Evolutionary conservation across 163 green algal species (phyloP).

Genomic region (Volvox carteri): DNA sequence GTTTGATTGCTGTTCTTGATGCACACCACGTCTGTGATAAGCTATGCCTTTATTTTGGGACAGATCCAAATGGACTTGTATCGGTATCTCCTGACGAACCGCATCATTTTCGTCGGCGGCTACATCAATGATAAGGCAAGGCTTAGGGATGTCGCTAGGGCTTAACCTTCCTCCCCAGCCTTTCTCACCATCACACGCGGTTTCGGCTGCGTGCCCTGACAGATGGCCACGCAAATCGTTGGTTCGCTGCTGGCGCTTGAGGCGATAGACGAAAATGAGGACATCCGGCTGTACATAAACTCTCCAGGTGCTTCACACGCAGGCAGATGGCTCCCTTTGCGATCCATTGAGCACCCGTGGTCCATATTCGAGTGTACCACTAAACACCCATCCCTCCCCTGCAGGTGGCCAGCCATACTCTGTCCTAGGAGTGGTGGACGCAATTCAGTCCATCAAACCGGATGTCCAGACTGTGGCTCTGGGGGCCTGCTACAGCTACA

Average conservation of each 20-base stretch:
- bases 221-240: constrained; percentile 88
- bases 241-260: constrained; percentile 93
- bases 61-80: constrained; percentile 81
- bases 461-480: constrained; percentile 86
- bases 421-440: constrained; percentile 89
- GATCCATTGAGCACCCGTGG: too few species aligned
- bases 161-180: neutral
- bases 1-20: too few species aligned
- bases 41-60: neutral
- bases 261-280: constrained; percentile 80
- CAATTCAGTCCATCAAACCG: constrained; percentile 83
- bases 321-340: neutral
- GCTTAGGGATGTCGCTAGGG: neutral
- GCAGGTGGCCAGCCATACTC: constrained; percentile 87
- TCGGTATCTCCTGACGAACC: constrained; percentile 87
- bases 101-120: constrained; percentile 92
- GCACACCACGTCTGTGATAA: neutral
- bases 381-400: too few species aligned
- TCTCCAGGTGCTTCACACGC: constrained; percentile 68
- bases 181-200: neutral
- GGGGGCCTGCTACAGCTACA: constrained; percentile 79
- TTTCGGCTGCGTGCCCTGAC: neutral
- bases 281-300: constrained; percentile 98
- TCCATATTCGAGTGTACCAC: too few species aligned
- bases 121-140: constrained; percentile 90